A percentile compares a stretch with the other conserved stretches of the same genome.
Conservation (phyloP, 2,329 filamentous ascomycete species). For the Colletotrichum sp. region DNA sequence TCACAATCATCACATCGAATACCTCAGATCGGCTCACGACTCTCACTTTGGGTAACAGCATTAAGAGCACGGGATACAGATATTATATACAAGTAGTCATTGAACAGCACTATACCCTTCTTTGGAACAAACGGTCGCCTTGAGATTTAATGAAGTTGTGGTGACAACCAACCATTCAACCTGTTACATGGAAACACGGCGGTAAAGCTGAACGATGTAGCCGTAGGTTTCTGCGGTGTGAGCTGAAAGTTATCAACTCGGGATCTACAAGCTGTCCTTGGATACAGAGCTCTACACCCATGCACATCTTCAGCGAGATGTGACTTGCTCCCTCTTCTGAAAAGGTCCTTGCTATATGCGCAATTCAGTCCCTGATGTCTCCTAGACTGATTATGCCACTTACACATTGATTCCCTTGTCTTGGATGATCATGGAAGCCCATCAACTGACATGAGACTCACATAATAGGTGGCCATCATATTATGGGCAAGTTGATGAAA, state of each 20-base stretch:
- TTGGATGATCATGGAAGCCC: background rate
- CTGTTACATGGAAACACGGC: background rate
- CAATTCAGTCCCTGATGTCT: background rate
- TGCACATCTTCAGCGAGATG: background rate
- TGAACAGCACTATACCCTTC: background rate
- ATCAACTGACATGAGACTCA: background rate
- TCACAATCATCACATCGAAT: background rate
- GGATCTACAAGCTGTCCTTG: background rate
- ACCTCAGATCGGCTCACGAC: background rate
- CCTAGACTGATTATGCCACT: background rate
- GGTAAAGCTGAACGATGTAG: background rate
- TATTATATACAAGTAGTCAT: conserved; percentile 8
- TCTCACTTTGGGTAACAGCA: background rate
- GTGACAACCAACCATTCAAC: background rate
- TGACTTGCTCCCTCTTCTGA: background rate
- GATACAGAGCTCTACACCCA: background rate
- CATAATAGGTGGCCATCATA: background rate
- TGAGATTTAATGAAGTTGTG: background rate
- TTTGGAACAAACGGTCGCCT: background rate
- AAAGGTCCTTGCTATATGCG: background rate
- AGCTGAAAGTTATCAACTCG: background rate
- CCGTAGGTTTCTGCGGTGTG: background rate
- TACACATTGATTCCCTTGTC: background rate
- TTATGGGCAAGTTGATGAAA: background rate
- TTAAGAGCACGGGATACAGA: background rate